Conservation (phyloP, 225 moss, liverwort and hornwort species). For the Straminergon stramineum region DNA sequence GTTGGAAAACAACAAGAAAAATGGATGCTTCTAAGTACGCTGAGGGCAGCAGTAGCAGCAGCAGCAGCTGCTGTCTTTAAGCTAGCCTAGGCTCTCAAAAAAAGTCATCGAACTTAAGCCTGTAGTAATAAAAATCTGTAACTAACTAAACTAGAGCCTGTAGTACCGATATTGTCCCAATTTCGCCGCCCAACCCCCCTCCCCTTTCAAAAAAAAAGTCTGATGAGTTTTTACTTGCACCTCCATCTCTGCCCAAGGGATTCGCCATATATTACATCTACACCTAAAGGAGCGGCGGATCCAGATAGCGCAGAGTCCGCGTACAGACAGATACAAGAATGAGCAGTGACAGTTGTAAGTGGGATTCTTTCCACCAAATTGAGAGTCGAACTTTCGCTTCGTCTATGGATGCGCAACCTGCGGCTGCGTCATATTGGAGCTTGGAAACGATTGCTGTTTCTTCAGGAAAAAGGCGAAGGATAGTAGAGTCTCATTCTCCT, state of each 20-base stretch:
- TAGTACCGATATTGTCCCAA: neutral
- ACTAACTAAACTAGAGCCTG: neutral
- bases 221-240: neutral
- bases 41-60: neutral
- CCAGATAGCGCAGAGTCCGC: neutral
- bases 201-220: neutral
- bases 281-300: neutral
- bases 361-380: neutral
- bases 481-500: constrained; percentile 88
- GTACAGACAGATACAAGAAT: constrained; percentile 16
- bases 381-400: constrained; percentile 16
- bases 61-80: neutral
- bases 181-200: neutral
- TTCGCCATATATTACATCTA: constrained; percentile 29
- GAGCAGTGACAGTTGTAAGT: neutral
- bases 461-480: constrained; percentile 82
- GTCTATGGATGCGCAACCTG: constrained; percentile 80
- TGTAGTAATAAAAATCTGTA: neutral
- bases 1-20: neutral
- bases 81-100: neutral
- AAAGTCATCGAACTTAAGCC: neutral
- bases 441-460: constrained; percentile 78
- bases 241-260: neutral
- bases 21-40: neutral
- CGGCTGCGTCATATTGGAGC: constrained; percentile 67